Evolutionary conservation across 176 grass and related monocot species (phyloP).

Genomic region (Poa pratensis): DNA sequence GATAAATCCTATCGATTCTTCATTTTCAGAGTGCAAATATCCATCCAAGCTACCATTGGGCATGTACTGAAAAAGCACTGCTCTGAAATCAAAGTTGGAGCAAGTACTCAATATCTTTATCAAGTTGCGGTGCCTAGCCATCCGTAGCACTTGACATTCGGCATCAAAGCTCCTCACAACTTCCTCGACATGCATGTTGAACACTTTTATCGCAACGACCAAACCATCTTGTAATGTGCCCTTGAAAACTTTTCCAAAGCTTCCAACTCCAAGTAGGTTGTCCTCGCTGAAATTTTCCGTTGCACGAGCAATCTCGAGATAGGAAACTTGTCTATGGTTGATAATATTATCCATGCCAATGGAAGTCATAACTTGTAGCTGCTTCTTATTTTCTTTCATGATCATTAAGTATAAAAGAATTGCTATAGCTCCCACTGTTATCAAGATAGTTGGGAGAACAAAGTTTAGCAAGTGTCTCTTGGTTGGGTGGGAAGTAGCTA

Average conservation of each 20-base stretch:
- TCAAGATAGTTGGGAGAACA: background rate
- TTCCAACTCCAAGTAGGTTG: background rate
- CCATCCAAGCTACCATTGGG: background rate
- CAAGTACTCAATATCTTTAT: constrained; percentile 6
- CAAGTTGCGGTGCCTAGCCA: constrained; percentile 10
- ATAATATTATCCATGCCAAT: background rate
- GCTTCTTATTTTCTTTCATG: background rate
- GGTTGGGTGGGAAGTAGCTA: background rate
- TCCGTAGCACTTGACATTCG: background rate
- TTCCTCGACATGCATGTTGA: background rate
- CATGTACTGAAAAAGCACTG: background rate
- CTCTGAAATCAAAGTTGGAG: background rate
- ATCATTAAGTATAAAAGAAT: too few species aligned
- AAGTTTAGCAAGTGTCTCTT: background rate
- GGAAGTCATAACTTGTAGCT: background rate
- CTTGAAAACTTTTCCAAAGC: background rate
- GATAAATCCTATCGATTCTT: background rate
- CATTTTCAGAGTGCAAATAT: background rate
- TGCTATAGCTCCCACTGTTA: too few species aligned
- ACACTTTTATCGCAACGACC: background rate
- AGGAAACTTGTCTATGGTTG: background rate
- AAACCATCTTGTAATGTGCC: background rate
- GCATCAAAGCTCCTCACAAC: background rate
- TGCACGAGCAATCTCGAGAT: background rate
- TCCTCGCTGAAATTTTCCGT: background rate